Evolutionary conservation across 2,329 filamentous ascomycete genomes (phyloP), one percentile per base, ranked within the genome.

Genomic region (Xylaria sp.): DNA sequence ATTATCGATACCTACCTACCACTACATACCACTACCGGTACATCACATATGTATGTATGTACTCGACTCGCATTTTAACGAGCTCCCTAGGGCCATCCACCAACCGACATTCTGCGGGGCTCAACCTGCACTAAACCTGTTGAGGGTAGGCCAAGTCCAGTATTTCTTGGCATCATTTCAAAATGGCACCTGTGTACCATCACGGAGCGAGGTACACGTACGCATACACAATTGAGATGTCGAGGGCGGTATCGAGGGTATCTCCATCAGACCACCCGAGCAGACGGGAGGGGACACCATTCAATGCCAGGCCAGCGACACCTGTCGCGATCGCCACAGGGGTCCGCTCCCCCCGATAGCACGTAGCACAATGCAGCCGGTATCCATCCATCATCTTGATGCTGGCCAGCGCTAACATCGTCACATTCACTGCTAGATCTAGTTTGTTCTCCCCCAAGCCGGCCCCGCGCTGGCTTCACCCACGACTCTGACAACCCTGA

Each of bases 251-350:
- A 17, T 31, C 25, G 17, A 50, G 25, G 45, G 22, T 25, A 49
- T 15, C 20, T 15, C 15, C 27, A 55, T 65, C 67, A 66, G 65
- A 65, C 64, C 65, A 60, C 50, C 5, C 11, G 20, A n/a, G 42
- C 42, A 44, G 10, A 13, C n/a, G n/a, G n/a, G n/a, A n/a, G n/a
- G 15, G 4, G 29, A 17, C 29, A 33, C 11, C 20, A 7, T 33
- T 27, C 31, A 29, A 27, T 54, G 50, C 9, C 51, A 29, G 42
- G 9, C 15, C 22, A 15, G 25, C 61, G 33, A 50, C 57, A 56
- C 27, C 49, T 44, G 53, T 69, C 45, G 64, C 65, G 73, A 74
- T 74, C 71, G 59, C 55, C 71, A 42, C 73, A 73, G 65, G 73
- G 73, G 51, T 71, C 61, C 42, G 45, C 56, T 47, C 6, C 25